Conservation (phyloP, 805 yeast genomes). For the Debaryomyces castellii region DNA sequence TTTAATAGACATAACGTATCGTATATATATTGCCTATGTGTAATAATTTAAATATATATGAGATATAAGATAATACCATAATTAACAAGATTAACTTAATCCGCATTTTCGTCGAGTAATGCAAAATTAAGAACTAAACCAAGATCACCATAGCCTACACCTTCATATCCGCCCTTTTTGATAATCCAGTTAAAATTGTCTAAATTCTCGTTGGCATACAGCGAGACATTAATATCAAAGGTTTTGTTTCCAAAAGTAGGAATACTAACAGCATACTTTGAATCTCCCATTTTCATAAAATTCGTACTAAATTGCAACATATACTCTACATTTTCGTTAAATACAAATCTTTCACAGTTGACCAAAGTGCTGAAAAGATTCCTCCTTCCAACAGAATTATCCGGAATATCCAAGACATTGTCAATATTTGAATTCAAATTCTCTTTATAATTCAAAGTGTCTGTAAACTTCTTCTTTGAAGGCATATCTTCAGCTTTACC, state of each 20-base stretch:
- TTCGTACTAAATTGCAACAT: conserved; percentile 55
- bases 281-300: conserved; percentile 48
- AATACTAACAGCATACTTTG: conserved; percentile 49
- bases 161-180: conserved; percentile 35
- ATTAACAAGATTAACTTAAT: neutral
- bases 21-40: neutral
- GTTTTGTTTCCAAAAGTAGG: conserved; percentile 49
- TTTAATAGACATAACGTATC: neutral
- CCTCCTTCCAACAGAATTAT: conserved; percentile 37
- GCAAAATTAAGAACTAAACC: conserved; percentile 41
- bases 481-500: neutral
- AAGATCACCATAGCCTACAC: conserved; percentile 27
- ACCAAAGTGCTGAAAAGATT: conserved; percentile 31
- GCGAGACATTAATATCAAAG: conserved; percentile 42
- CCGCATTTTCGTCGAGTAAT: conserved; percentile 29
- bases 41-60: neutral
- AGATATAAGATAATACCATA: neutral
- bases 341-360: conserved; percentile 38
- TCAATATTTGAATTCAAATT: conserved; percentile 22
- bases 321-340: conserved; percentile 38
- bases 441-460: conserved; percentile 18
- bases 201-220: conserved; percentile 43
- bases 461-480: neutral
- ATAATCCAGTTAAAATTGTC: conserved; percentile 48
- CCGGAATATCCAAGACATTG: conserved; percentile 29